Evolutionary conservation across 768 basidiomycete genomes (phyloP).

Genomic region (Pholiota conissans): DNA sequence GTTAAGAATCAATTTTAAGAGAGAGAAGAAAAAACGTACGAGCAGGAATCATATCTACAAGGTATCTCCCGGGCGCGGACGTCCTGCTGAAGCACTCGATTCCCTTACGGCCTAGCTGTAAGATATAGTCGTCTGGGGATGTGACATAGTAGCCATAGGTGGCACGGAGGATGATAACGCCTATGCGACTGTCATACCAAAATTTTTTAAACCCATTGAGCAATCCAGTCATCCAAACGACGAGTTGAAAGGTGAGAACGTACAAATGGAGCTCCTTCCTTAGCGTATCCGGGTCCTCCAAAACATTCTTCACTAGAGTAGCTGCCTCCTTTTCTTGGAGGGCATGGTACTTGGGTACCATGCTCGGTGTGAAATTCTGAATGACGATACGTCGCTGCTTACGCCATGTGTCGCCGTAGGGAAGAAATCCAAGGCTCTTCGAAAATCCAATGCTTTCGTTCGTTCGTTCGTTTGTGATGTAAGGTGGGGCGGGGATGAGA

Average conservation of each 20-base stretch:
- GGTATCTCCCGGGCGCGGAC: conserved; percentile 34
- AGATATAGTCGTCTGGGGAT: conserved; percentile 48
- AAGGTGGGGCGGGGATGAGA: too few relatives aligned
- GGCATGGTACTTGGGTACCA: conserved; percentile 14
- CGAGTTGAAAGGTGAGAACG: too few relatives aligned
- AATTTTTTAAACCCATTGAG: conserved; percentile 16
- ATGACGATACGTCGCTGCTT: conserved; percentile 31
- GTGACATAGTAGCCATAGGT: conserved; percentile 56
- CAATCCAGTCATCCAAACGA: too few relatives aligned
- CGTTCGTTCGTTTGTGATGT: background rate
- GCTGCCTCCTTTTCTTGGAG: conserved; percentile 21
- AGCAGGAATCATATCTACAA: conserved; percentile 41
- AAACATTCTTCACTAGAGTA: conserved; percentile 21
- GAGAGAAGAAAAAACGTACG: conserved; percentile 19
- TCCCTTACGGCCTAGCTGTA: conserved; percentile 44
- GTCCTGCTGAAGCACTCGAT: conserved; percentile 49
- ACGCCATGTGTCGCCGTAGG: conserved; percentile 41
- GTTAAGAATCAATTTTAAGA: background rate
- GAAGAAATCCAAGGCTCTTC: conserved; percentile 38
- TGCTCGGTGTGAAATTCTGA: conserved; percentile 19
- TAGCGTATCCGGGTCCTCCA: conserved; percentile 22
- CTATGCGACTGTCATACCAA: conserved; percentile 48
- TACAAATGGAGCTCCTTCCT: too few relatives aligned
- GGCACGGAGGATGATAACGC: conserved; percentile 51
- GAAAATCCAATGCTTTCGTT: conserved; percentile 34